Evolutionary conservation across 371 early-diverging fungal genomes (phyloP), one percentile per base, ranked within the genome.

Genomic region (Lichtheimia hyalospora): DNA sequence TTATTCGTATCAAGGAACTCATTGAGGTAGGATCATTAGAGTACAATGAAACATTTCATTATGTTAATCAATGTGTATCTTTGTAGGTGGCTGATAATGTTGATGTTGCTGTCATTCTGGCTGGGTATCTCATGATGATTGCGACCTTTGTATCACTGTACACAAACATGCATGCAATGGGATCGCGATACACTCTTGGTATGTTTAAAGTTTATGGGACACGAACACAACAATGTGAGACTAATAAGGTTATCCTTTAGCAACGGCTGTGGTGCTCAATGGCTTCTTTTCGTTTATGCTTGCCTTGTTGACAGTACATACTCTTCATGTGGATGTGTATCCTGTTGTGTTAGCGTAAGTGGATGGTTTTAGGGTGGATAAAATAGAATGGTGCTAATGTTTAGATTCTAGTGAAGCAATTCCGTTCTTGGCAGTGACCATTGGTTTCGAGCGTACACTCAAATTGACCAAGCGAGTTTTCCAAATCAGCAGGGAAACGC

Each of bases 371-470:
- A 14, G 1, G 0, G n/a, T 54, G 24, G 25, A 62, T n/a, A 23
- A 52, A 21, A 20, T 53, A 20, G 43, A 51, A 55, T 44, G 3
- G 5, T 16, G 21, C 54, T 62, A 20, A 48, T 57, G 41, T 57
- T 58, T 44, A 34, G 10, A 15, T 16, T 59, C 46, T 58, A 83
- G 89, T 57, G 95, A 96, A 70, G 93, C 94, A 16, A 86, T 95
- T 66, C 96, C 96, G 3, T 95, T 96, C 78, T 84, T 96, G 52
- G 88, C 92, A 43, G 89, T 94, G 54, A 93, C 93, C n/a, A 87
- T 96, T 43, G 96, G 96, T 0, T 96, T 95, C 62, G 96, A 96
- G 63, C 90, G 93, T 67, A 91, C 92, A 44, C 88, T 87, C 71
- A 81, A 82, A 18, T 82, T 96, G 61, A 89, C 94, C 59, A 88